Evolutionary conservation across 805 yeast genomes (phyloP), one percentile per base, ranked within the genome.

Genomic region (Cyberlindnera misumaiensis): DNA sequence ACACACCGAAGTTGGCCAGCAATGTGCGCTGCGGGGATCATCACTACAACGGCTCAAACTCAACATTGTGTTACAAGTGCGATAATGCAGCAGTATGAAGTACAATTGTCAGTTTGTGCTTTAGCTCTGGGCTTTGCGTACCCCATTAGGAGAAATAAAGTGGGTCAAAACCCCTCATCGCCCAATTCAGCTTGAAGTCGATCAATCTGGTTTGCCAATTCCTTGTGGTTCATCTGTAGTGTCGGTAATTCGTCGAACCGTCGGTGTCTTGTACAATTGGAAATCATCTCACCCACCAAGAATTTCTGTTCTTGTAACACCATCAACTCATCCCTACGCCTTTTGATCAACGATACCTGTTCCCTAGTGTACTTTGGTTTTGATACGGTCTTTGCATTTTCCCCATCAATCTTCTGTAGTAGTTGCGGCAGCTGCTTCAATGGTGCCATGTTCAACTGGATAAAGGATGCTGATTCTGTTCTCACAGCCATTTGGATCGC

Each of bases 221-320:
- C 49, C 10, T 36, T 32, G 30, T 88, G 58, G 43, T 83, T 84
- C 15, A 58, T 66, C 27, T 72, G 72, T 41, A 90, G 62, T 1
- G 83, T 69, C 10, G 62, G 64, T 31, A 86, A 60, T 54, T 85
- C 96, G 41, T 88, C 96, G 52, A 86, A 85, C 46, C 77, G 75
- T 32, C 97, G 63, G 36, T 73, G 77, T 46, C 68, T 70, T 43
- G 80, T 83, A 28, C 80, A 75, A 11, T 70, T 75, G 2, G 68
- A 66, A 20, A 84, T 71, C 73, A 81, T 74, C 12, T 75, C 69
- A 41, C 76, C 74, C 3, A 90, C 78, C 43, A 90, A 59, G 48
- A 74, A 89, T 48, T 70, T 68, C 52, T 89, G 97, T 55, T 89
- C 97, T 43, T 81, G 81, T 53, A 87, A 61, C 10, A 90, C 96